phyloP scores from a whole-genome alignment of 208 protist species.

The Leishmania braziliensis region DNA sequence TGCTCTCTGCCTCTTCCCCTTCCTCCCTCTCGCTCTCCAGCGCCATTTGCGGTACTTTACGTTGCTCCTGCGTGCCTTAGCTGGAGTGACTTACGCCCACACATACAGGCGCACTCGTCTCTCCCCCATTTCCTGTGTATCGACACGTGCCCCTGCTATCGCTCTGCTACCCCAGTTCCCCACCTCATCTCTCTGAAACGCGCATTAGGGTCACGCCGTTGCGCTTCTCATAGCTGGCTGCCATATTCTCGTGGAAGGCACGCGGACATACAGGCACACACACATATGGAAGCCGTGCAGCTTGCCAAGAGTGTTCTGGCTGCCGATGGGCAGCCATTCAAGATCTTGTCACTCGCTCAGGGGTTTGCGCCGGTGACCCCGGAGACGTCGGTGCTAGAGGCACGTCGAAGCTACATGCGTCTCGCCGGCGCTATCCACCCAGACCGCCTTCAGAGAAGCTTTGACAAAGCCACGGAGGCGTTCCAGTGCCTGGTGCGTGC shows the following conservation, averaged over 20 bases:
- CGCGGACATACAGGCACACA: background rate
- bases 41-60: background rate
- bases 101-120: background rate
- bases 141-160: background rate
- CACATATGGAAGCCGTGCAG: conserved; percentile 36
- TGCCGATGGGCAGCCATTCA: conserved; percentile 52
- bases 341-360: conserved; percentile 67
- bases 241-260: background rate
- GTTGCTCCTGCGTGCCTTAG: background rate
- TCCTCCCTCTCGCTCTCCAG: background rate
- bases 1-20: background rate
- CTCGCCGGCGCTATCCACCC: conserved; percentile 79
- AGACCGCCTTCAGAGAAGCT: conserved; percentile 70
- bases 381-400: conserved; percentile 62
- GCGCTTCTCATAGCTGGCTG: no score
- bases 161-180: background rate
- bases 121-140: background rate
- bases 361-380: conserved; percentile 58
- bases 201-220: background rate
- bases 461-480: conserved; percentile 73
- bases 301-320: conserved; percentile 56
- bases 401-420: conserved; percentile 82
- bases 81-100: background rate
- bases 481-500: conserved; percentile 85
- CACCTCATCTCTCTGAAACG: background rate